Evolutionary conservation across 2,329 filamentous ascomycete genomes (phyloP), one percentile per base, ranked within the genome.

Genomic region (Talaromyces rugulosus): DNA sequence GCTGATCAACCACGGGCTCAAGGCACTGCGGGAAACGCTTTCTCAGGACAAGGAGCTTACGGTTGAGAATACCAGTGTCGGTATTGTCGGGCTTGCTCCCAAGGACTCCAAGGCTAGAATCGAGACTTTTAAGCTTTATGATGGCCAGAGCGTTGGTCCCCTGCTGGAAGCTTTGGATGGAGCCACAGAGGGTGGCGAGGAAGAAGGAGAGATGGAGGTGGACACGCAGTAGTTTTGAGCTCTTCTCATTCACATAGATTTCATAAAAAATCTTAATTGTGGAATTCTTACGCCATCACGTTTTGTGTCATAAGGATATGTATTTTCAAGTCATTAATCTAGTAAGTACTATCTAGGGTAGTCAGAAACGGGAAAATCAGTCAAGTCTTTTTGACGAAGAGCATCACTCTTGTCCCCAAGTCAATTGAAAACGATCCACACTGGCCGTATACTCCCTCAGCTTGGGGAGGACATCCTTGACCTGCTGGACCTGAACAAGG

Each of bases 21-120:
- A 86, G 74, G 94, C 95, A 58, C 82, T 99, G 74, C 96, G 96
- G 84, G 95, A 99, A 83, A 96, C 90, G 69, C 81, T 99, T 75
- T 90, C 91, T 62, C 94, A 98, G 85, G 95, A 99, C 80, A 96
- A 96, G 83, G 93, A 98, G 84, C 81, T 99, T 76, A 98, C 94
- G 60, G 87, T 97, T 47, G 95, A 98, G 77, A 99, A 99, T 81
- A 96, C 93, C 60, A 96, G 92, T 69, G 86, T 99, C 59, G 93
- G 91, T 42, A 83, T 97, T 64, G 90, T 93, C 27, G 93, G 93
- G 9, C 69, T 86, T 56, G 80, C 85, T 56, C 79, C 71, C 54
- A 76, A 80, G 61, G 77, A 80, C 59, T 82, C 81, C 74, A 84
- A 83, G 76, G 79, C 71, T 55, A 81, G 78, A 68, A 67, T 89